Conservation (phyloP, 1,139 yeast genomes). For the Yamadazyma spencermartinsiae region DNA sequence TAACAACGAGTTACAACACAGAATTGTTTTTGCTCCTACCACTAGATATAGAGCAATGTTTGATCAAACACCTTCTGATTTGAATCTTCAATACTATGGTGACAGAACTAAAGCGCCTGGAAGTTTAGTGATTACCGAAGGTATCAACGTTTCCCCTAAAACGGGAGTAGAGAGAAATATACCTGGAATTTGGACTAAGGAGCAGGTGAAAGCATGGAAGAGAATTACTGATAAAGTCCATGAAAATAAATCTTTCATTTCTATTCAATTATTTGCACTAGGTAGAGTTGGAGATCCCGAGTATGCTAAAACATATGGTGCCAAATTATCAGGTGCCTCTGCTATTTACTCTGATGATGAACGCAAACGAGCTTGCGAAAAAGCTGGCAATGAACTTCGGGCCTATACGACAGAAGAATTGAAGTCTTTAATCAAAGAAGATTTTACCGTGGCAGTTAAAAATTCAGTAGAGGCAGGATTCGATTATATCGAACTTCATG, state of each 20-base stretch:
- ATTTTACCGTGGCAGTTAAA: constrained; percentile 44
- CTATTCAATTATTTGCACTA: constrained; percentile 60
- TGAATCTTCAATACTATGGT: constrained; percentile 49
- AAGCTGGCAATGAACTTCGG: constrained; percentile 32
- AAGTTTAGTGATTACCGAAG: constrained; percentile 22
- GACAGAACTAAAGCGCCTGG: constrained; percentile 58
- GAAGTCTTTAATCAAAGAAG: constrained; percentile 31
- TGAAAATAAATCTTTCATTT: constrained; percentile 49
- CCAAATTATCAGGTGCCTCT: constrained; percentile 26
- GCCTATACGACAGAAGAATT: constrained; percentile 48
- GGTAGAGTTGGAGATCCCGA: constrained; percentile 56
- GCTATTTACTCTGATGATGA: constrained; percentile 21
- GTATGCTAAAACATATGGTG: constrained; percentile 35
- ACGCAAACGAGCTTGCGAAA: constrained; percentile 24
- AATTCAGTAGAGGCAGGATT: constrained; percentile 59
- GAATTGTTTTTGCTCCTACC: constrained; percentile 55
- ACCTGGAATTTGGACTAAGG: constrained; percentile 55
- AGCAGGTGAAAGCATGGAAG: constrained; percentile 51
- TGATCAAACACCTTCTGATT: constrained; percentile 46
- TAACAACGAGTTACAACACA: constrained; percentile 30
- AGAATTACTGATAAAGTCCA: constrained; percentile 52
- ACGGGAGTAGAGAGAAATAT: constrained; percentile 42
- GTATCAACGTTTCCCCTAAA: constrained; percentile 29
- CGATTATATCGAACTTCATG: constrained; percentile 69
- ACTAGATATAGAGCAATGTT: constrained; percentile 49